phyloP scores from a whole-genome alignment of 805 yeast species.

The Kuraishia piskuri region DNA sequence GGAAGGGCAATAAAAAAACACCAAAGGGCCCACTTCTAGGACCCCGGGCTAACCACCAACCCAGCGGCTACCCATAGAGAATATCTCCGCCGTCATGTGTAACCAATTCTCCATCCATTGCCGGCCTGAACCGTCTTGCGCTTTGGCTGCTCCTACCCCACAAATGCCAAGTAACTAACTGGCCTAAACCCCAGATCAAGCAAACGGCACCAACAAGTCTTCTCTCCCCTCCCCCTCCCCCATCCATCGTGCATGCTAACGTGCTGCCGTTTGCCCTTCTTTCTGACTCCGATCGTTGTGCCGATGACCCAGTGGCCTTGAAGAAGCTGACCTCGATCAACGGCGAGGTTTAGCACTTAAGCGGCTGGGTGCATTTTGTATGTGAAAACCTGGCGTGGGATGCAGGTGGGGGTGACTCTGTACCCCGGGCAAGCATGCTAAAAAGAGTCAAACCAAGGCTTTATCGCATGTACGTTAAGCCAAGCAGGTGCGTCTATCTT shows the following conservation, averaged over 20 bases:
- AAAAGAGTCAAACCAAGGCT: background rate
- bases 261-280: background rate
- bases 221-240: too few species aligned
- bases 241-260: background rate
- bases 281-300: background rate
- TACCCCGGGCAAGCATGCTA: background rate
- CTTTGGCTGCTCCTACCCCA: background rate
- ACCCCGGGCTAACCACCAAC: background rate
- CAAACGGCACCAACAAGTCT: background rate
- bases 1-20: too few species aligned
- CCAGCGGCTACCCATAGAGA: background rate
- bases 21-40: background rate
- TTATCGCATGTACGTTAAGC: background rate
- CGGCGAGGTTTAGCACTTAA: background rate
- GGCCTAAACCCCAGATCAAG: background rate
- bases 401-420: background rate
- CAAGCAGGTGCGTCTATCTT: background rate
- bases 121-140: background rate
- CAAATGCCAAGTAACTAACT: background rate
- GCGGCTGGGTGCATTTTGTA: background rate
- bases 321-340: background rate
- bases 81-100: background rate
- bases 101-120: background rate
- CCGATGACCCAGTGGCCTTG: background rate
- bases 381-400: background rate